phyloP scores from a whole-genome alignment of 768 basidiomycete genomes.

The Tephrocybe sp. region DNA sequence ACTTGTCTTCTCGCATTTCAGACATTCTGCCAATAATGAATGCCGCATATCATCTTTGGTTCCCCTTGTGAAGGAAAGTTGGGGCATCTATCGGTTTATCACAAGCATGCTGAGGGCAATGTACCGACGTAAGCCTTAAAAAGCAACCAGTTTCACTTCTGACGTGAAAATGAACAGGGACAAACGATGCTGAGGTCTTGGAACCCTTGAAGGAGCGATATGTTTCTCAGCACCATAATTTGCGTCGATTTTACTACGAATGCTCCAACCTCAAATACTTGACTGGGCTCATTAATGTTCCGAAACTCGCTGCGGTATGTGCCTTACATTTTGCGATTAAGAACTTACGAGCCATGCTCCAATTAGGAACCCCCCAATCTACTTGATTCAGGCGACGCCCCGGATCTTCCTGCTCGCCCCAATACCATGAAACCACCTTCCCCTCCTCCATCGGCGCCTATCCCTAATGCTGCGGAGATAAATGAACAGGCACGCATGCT shows the following conservation, averaged over 20 bases:
- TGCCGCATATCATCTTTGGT: conserved; percentile 95
- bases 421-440: conserved; percentile 59
- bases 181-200: conserved; percentile 83
- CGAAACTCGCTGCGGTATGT: conserved; percentile 87
- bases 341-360: conserved; percentile 1
- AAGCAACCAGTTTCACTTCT: not conserved
- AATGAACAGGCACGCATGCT: conserved; percentile 92
- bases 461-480: conserved; percentile 67
- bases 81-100: conserved; percentile 98
- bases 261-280: conserved; percentile 98
- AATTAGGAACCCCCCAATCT: conserved; percentile 93
- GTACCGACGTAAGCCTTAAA: conserved; percentile 69
- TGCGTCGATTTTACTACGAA: conserved; percentile 98
- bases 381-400: conserved; percentile 74
- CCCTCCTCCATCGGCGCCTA: conserved; percentile 70
- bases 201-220: conserved; percentile 88
- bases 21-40: conserved; percentile 89
- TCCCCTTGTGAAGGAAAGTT: conserved; percentile 97
- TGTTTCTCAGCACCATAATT: conserved; percentile 85
- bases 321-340: not conserved
- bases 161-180: conserved; percentile 48
- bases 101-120: conserved; percentile 98
- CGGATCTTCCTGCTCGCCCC: conserved; percentile 83
- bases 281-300: conserved; percentile 96
- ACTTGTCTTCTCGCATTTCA: conserved; percentile 94